Conservation (phyloP, 2,329 filamentous ascomycete genomes). For the Pyrenochaeta sp. region DNA sequence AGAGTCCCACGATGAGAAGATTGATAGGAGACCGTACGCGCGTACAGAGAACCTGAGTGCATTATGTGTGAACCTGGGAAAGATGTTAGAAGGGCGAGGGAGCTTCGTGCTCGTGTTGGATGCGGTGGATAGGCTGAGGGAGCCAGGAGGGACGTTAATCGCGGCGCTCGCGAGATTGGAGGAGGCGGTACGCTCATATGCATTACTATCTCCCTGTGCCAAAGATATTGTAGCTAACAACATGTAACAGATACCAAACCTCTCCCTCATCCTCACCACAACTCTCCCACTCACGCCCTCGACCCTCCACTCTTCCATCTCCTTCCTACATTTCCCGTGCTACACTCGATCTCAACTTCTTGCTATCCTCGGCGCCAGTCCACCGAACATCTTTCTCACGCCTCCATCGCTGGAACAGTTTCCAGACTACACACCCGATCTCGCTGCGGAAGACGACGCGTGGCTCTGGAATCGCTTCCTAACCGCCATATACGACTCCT, state of each 20-base stretch:
- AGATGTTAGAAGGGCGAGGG: slow-evolving; percentile 63
- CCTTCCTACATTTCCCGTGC: slow-evolving; percentile 82
- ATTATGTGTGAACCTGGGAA: slow-evolving; percentile 75
- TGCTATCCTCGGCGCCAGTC: slow-evolving; percentile 69
- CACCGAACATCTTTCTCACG: slow-evolving; percentile 57
- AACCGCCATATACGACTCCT: slow-evolving; percentile 84
- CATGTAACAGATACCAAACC: slow-evolving; percentile 71
- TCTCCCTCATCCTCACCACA: slow-evolving; percentile 80
- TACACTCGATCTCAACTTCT: slow-evolving; percentile 85
- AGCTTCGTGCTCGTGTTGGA: slow-evolving; percentile 88
- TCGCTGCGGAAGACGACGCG: slow-evolving; percentile 65
- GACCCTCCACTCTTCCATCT: slow-evolving; percentile 74
- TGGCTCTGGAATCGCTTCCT: slow-evolving; percentile 85
- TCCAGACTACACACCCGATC: slow-evolving; percentile 55
- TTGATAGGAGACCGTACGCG: slow-evolving; percentile 58
- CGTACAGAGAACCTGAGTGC: slow-evolving; percentile 84
- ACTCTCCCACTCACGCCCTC: slow-evolving; percentile 71
- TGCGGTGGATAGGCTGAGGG: slow-evolving; percentile 83
- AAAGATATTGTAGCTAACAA: slow-evolving; percentile 8
- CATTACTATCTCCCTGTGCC: slow-evolving; percentile 3
- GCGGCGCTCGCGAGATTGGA: slow-evolving; percentile 82
- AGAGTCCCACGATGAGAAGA: slow-evolving; percentile 50
- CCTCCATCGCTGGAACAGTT: slow-evolving; percentile 51
- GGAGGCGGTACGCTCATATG: slow-evolving; percentile 70
- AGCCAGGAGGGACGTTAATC: slow-evolving; percentile 79